Conservation (phyloP, 2,329 filamentous ascomycete species). For the Rhynchosporium graminicola region DNA sequence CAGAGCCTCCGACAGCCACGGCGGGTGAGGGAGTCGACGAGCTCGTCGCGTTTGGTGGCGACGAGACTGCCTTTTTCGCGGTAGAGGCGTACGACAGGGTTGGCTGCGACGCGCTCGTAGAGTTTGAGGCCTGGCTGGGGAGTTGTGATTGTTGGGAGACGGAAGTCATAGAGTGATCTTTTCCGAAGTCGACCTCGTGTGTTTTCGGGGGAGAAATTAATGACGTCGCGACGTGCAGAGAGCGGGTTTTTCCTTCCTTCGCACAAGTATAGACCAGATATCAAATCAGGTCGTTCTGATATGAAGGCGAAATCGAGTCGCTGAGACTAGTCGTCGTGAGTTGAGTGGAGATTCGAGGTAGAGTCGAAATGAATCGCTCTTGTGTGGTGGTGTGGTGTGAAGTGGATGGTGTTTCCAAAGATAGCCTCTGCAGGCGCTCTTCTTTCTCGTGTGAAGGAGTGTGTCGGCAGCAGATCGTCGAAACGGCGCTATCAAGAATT, state of each 20-base stretch:
- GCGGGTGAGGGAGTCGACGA: conserved; percentile 54
- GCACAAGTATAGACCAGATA: conserved; percentile 35
- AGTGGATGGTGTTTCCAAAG: conserved; percentile 21
- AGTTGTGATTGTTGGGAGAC: conserved; percentile 40
- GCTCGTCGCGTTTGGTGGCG: conserved; percentile 61
- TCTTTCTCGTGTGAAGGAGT: conserved; percentile 29
- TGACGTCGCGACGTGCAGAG: conserved; percentile 37
- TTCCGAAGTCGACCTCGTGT: conserved; percentile 35
- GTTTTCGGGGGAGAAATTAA: conserved; percentile 27
- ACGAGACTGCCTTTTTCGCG: conserved; percentile 63
- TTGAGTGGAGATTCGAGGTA: conserved; percentile 29
- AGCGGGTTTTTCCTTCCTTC: conserved; percentile 33
- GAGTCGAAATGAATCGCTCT: conserved; percentile 41
- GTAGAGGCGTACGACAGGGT: conserved; percentile 68
- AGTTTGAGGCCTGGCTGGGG: conserved; percentile 54
- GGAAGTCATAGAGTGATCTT: conserved; percentile 41
- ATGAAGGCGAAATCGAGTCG: conserved; percentile 21
- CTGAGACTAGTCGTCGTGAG: conserved; percentile 9
- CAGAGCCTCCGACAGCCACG: conserved; percentile 57
- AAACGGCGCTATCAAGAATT: conserved; percentile 24
- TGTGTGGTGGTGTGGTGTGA: conserved; percentile 18
- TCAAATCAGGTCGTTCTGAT: conserved; percentile 32
- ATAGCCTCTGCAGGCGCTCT: conserved; percentile 31
- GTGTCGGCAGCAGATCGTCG: conserved; percentile 31
- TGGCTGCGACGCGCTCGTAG: conserved; percentile 54